phyloP scores from a whole-genome alignment of 306 rosid species.

The Quercus cerris region DNA sequence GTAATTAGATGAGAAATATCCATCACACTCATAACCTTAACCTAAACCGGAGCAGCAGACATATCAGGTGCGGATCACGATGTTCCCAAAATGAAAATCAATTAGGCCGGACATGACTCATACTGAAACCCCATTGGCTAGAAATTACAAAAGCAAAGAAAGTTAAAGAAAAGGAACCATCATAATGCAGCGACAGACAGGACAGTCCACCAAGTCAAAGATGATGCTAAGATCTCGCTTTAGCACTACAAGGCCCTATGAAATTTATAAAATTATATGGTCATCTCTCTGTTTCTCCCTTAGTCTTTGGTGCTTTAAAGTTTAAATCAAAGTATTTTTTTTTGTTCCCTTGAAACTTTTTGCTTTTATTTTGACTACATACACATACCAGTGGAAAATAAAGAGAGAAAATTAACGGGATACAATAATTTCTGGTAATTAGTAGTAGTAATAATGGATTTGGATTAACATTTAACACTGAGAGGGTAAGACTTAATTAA shows the following conservation, averaged over 20 bases:
- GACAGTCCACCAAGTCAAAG: conserved; percentile 49
- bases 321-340: conserved; percentile 28
- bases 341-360: conserved; percentile 11
- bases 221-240: conserved; percentile 29
- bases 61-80: conserved; percentile 44
- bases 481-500: background rate
- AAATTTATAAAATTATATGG: conserved; percentile 23
- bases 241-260: background rate
- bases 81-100: conserved; percentile 57
- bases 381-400: conserved; percentile 1
- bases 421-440: conserved; percentile 26
- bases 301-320: conserved; percentile 20
- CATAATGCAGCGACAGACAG: conserved; percentile 31
- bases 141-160: conserved; percentile 26
- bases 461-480: conserved; percentile 22
- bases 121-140: conserved; percentile 46
- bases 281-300: conserved; percentile 24
- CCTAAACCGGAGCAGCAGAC: conserved; percentile 19
- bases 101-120: conserved; percentile 37
- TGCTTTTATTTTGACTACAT: conserved; percentile 38
- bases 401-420: background rate
- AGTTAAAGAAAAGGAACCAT: conserved; percentile 12
- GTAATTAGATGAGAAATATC: background rate
- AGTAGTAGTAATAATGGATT: conserved; percentile 22
- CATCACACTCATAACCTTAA: background rate